These are phyloP conservation scores for Gaeumannomyces tritici DNA, from an alignment of 2,329 filamentous ascomycete species.

Conservation along the genomic window DNA sequence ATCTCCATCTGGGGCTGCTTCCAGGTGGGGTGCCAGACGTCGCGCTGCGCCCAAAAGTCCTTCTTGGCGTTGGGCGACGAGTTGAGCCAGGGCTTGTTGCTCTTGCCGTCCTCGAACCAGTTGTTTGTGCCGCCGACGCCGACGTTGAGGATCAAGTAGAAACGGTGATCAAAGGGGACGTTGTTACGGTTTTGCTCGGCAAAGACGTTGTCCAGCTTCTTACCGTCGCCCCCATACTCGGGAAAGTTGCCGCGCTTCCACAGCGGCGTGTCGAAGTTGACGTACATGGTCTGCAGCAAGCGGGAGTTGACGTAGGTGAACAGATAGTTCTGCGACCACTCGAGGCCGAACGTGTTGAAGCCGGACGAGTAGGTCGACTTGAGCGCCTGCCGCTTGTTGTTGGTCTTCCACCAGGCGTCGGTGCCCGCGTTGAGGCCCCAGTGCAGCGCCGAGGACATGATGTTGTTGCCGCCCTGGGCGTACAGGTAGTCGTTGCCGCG, in stretches of 20 bases:
- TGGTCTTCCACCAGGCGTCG: constrained; percentile 77
- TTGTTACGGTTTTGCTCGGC: constrained; percentile 46
- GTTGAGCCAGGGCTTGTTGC: constrained; percentile 74
- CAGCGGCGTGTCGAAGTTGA: constrained; percentile 59
- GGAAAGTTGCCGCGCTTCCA: constrained; percentile 61
- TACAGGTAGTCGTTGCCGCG: constrained; percentile 78
- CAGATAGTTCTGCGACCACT: constrained; percentile 82
- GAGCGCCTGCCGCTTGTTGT: constrained; percentile 64
- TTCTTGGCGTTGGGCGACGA: constrained; percentile 52
- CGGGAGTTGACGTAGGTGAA: constrained; percentile 80
- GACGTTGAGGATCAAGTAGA: constrained; percentile 68
- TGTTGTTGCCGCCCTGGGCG: constrained; percentile 68
- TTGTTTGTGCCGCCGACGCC: constrained; percentile 72
- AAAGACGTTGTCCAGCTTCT: constrained; percentile 56
- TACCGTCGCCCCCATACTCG: constrained; percentile 51
- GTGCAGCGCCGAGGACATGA: constrained; percentile 69
- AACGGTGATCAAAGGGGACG: constrained; percentile 66
- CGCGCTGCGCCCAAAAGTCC: constrained; percentile 66
- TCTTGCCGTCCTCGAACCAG: constrained; percentile 68
- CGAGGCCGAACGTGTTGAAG: constrained; percentile 71
- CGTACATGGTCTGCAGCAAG: constrained; percentile 72
- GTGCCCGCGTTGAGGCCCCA: constrained; percentile 67
- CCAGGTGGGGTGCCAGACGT: constrained; percentile 65
- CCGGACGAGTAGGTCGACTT: constrained; percentile 62
- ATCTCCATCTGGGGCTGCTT: constrained; percentile 57